Conservation (phyloP, 2,329 filamentous ascomycete species). For the Colletotrichum chrysophilum region DNA sequence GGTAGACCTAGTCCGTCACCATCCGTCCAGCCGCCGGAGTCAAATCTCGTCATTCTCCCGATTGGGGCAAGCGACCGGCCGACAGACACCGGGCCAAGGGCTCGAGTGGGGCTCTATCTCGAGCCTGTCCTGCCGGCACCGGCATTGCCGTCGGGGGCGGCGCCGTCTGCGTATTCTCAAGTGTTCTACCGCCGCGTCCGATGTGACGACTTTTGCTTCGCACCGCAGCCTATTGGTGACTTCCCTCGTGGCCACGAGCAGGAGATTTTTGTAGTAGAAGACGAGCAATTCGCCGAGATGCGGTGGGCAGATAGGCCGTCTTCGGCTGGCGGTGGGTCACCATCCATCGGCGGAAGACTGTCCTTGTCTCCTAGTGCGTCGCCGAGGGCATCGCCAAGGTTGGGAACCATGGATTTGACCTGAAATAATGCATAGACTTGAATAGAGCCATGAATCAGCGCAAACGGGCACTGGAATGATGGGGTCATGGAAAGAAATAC, state of each 20-base stretch:
- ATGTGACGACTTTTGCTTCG: constrained; percentile 15
- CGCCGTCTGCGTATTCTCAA: neutral
- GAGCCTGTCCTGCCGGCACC: constrained; percentile 1
- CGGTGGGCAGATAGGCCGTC: neutral
- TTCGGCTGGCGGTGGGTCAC: neutral
- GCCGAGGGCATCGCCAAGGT: neutral
- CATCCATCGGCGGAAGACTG: neutral
- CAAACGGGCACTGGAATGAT: neutral
- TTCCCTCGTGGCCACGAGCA: neutral
- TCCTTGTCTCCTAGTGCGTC: constrained; percentile 7
- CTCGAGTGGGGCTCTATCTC: constrained; percentile 10
- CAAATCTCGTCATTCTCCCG: neutral
- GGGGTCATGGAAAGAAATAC: neutral
- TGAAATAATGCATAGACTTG: neutral
- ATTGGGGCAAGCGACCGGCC: constrained; percentile 13
- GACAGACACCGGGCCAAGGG: neutral
- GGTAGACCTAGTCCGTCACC: neutral
- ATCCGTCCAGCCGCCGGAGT: neutral
- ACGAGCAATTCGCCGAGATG: constrained; percentile 16
- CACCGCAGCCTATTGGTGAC: neutral
- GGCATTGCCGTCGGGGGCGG: neutral
- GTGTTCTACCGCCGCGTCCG: constrained; percentile 2
- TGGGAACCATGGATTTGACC: neutral
- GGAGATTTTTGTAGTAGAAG: constrained; percentile 2
- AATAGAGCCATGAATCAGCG: neutral